These are phyloP conservation scores for Kurtzmaniella fragi DNA, from an alignment of 805 yeast species.

Conservation along the genomic window DNA sequence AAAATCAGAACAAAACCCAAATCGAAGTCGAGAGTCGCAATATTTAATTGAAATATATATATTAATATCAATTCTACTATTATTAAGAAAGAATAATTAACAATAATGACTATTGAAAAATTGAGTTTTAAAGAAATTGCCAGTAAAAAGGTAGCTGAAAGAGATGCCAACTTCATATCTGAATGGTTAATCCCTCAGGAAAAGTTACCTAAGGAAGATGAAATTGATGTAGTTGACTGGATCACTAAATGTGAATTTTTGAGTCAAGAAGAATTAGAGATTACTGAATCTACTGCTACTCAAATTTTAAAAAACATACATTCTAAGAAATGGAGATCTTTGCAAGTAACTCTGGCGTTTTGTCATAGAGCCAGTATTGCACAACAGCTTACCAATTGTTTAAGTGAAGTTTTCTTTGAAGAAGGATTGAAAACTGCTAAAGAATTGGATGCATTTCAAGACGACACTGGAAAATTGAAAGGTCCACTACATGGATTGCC, in stretches of 20 bases:
- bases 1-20: not conserved
- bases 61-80: no score
- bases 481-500: constrained; percentile 31
- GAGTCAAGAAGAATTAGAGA: constrained; percentile 29
- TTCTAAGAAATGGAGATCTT: constrained; percentile 31
- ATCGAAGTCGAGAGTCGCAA: no score
- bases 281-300: constrained; percentile 29
- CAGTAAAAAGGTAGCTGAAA: constrained; percentile 31
- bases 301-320: constrained; percentile 24
- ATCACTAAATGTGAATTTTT: constrained; percentile 28
- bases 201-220: constrained; percentile 22
- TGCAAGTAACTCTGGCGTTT: constrained; percentile 48
- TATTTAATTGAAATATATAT: no score
- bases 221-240: constrained; percentile 36
- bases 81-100: no score
- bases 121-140: constrained; percentile 34
- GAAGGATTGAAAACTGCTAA: constrained; percentile 19
- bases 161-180: constrained; percentile 38
- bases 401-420: constrained; percentile 31
- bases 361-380: constrained; percentile 56
- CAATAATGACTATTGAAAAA: constrained; percentile 6
- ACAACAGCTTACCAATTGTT: constrained; percentile 46
- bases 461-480: constrained; percentile 9
- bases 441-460: constrained; percentile 18
- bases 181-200: constrained; percentile 41